These are phyloP conservation scores for Plasmodium chabaudi DNA, from an alignment of 169 alveolate species.

Conservation along the genomic window DNA sequence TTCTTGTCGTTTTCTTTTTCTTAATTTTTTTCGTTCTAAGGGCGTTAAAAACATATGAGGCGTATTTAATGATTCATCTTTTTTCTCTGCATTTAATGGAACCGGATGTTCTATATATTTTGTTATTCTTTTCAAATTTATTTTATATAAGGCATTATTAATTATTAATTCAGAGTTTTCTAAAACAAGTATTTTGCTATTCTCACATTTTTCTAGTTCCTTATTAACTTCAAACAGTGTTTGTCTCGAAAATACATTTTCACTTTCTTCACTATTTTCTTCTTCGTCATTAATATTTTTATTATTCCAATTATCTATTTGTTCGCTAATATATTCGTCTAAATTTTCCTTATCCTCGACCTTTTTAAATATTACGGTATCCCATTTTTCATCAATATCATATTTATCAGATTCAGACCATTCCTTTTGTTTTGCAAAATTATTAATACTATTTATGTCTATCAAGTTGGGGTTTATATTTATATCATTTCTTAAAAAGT, in stretches of 20 bases:
- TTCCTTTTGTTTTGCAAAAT: slow-evolving; percentile 7
- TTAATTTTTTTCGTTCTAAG: slow-evolving; percentile 85
- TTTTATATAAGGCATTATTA: slow-evolving; percentile 65
- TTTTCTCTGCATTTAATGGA: slow-evolving; percentile 85
- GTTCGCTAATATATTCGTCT: slow-evolving; percentile 46
- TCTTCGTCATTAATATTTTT: slow-evolving; percentile 1
- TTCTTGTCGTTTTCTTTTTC: slow-evolving; percentile 90
- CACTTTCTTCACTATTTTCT: neutral
- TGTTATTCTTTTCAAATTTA: slow-evolving; percentile 80
- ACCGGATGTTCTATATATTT: slow-evolving; percentile 90
- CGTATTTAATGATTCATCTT: slow-evolving; percentile 41
- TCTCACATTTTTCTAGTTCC: slow-evolving; percentile 33
- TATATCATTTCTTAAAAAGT: slow-evolving; percentile 46
- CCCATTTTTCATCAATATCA: slow-evolving; percentile 67
- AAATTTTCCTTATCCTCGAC: slow-evolving; percentile 43
- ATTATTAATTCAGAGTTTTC: slow-evolving; percentile 42
- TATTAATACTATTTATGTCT: slow-evolving; percentile 21
- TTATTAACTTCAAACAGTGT: slow-evolving; percentile 9
- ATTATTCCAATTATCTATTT: slow-evolving; percentile 31
- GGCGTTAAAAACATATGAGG: slow-evolving; percentile 87
- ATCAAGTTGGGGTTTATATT: slow-evolving; percentile 56
- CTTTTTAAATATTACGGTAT: slow-evolving; percentile 36
- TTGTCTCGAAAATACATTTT: neutral
- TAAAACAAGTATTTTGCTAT: slow-evolving; percentile 46
- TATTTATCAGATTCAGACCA: slow-evolving; percentile 53